Evolutionary conservation across 2,329 filamentous ascomycete species (phyloP).

Genomic region (Dactylellina parvicollis): DNA sequence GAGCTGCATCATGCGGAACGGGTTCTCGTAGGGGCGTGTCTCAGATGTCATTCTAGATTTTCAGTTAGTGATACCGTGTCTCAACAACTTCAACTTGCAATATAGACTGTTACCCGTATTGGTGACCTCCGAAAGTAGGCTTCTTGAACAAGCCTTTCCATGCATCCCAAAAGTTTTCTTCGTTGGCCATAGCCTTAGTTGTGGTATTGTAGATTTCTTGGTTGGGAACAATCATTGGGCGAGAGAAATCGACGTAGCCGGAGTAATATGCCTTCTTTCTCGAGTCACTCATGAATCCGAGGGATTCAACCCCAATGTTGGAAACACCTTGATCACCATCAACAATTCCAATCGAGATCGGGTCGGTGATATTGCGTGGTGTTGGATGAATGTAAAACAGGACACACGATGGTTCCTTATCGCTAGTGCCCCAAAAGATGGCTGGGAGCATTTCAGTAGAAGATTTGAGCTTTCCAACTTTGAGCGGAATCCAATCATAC

Average conservation of each 20-base stretch:
- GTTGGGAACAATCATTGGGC: conserved; percentile 35
- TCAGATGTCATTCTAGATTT: conserved; percentile 26
- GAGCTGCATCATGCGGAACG: conserved; percentile 19
- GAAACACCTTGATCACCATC: conserved; percentile 15
- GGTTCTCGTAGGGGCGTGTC: conserved; percentile 35
- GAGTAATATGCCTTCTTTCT: conserved; percentile 26
- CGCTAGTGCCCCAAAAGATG: conserved; percentile 32
- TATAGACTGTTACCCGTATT: conserved; percentile 32
- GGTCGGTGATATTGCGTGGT: conserved; percentile 12
- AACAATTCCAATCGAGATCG: conserved; percentile 29
- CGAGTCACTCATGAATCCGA: conserved; percentile 6
- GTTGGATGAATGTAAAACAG: conserved; percentile 36
- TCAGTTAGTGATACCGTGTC: not conserved
- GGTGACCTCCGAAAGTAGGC: conserved; percentile 29
- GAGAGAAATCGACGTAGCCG: conserved; percentile 38
- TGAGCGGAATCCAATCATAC: conserved; percentile 31
- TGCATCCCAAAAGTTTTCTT: conserved; percentile 21
- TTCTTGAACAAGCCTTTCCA: conserved; percentile 43
- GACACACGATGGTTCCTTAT: conserved; percentile 7
- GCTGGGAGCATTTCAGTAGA: conserved; percentile 6
- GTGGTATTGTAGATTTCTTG: conserved; percentile 5
- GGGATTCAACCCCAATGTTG: conserved; percentile 7
- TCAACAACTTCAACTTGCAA: not conserved
- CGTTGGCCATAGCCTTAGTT: conserved; percentile 3
- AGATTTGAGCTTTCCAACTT: conserved; percentile 15